phyloP scores from a whole-genome alignment of 2,329 filamentous ascomycete genomes.

The Fusarium buxicola region DNA sequence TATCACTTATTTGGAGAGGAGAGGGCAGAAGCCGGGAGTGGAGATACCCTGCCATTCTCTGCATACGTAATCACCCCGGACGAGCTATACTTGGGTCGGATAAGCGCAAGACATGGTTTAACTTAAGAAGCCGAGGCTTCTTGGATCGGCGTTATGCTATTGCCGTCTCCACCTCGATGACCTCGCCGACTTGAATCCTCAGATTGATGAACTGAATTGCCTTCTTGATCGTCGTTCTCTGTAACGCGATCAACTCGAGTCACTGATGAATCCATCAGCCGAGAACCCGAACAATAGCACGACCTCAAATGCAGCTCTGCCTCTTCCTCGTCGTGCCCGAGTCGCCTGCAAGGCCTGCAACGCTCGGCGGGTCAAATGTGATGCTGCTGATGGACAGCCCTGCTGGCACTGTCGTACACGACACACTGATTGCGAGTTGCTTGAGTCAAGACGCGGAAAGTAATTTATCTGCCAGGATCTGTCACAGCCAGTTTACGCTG shows the following conservation, averaged over 20 bases:
- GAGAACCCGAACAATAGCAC: not conserved
- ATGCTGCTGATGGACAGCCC: slow-evolving; percentile 30
- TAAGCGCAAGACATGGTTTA: not conserved
- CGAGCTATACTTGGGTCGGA: too few species aligned
- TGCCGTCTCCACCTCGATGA: not conserved
- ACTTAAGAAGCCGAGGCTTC: not conserved
- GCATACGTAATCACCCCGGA: too few species aligned
- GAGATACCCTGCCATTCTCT: too few species aligned
- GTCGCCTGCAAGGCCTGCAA: slow-evolving; percentile 40
- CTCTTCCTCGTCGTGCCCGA: slow-evolving; percentile 17
- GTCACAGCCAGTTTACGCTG: too few species aligned
- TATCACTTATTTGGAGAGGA: too few species aligned
- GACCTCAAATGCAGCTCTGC: not conserved
- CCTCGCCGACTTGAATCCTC: not conserved
- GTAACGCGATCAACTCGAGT: not conserved
- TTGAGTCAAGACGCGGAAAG: slow-evolving; percentile 36
- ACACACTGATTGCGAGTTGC: slow-evolving; percentile 26
- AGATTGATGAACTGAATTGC: too few species aligned
- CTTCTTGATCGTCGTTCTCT: not conserved
- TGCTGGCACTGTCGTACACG: slow-evolving; percentile 39
- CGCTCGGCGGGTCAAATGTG: slow-evolving; percentile 35
- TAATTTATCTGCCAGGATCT: not conserved
- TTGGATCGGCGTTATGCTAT: not conserved
- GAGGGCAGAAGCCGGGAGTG: too few species aligned
- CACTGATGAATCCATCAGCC: not conserved